Conservation (phyloP, 202 grass and related monocot species). For the Carex arenaria region DNA sequence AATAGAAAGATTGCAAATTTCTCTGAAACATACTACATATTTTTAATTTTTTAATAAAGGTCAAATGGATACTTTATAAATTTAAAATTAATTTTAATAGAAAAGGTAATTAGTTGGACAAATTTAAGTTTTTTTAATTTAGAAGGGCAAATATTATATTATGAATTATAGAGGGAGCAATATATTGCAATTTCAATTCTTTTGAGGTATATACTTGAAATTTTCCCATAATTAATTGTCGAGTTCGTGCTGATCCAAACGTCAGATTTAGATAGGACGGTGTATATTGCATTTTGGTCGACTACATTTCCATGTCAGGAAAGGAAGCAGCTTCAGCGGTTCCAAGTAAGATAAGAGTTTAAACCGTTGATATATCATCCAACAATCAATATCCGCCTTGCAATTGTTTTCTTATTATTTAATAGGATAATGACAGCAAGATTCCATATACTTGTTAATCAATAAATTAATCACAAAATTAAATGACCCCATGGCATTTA, state of each 20-base stretch:
- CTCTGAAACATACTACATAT: no score
- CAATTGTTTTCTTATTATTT: not conserved
- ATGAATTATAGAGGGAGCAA: no score
- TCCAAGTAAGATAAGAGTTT: not conserved
- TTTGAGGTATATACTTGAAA: no score
- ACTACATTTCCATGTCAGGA: not conserved
- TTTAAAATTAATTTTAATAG: no score
- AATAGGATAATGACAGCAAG: not conserved
- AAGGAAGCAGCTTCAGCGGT: not conserved
- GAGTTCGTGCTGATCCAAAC: not conserved
- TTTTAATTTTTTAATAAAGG: no score
- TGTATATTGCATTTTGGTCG: not conserved
- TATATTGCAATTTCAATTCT: no score
- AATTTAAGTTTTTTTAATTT: no score
- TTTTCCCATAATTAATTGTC: not conserved
- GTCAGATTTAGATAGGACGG: not conserved
- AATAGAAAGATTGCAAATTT: no score
- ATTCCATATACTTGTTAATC: slow-evolving; percentile 1
- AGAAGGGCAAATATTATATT: no score
- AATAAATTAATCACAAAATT: slow-evolving; percentile 1
- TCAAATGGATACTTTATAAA: no score
- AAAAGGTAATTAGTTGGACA: no score
- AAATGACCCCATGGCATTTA: not conserved
- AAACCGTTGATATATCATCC: not conserved
- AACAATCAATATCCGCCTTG: not conserved